Evolutionary conservation across 257 asterid species (phyloP).

Genomic region (Cordia subcordata): DNA sequence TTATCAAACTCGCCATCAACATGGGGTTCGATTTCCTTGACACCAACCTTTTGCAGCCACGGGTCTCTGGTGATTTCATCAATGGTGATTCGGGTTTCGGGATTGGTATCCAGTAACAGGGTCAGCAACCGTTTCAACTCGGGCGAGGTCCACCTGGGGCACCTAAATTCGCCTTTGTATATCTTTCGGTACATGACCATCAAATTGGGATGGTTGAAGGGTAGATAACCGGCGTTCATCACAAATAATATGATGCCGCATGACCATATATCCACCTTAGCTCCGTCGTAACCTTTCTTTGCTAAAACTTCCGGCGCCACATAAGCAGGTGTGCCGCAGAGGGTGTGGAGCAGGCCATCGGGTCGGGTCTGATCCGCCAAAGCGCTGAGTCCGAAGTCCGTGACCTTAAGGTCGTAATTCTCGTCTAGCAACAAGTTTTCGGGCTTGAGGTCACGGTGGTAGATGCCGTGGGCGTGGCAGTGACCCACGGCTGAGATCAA

Average conservation of each 20-base stretch:
- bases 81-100: conserved; percentile 49
- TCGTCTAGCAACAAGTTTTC: conserved; percentile 71
- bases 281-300: conserved; percentile 72
- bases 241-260: conserved; percentile 71
- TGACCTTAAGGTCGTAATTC: conserved; percentile 54
- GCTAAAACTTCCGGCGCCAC: conserved; percentile 77
- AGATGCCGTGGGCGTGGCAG: conserved; percentile 78
- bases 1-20: not conserved
- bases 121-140: conserved; percentile 38
- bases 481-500: conserved; percentile 60
- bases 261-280: conserved; percentile 73
- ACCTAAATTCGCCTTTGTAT: conserved; percentile 59
- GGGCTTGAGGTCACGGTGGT: conserved; percentile 77
- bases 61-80: conserved; percentile 45
- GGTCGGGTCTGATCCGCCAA: conserved; percentile 49
- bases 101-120: conserved; percentile 57
- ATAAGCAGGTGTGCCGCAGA: conserved; percentile 83
- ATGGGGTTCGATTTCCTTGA: not conserved
- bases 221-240: conserved; percentile 59
- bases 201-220: conserved; percentile 61
- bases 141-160: conserved; percentile 70
- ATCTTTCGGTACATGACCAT: conserved; percentile 72
- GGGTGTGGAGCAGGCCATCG: conserved; percentile 66
- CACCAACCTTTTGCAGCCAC: conserved; percentile 43
- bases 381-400: conserved; percentile 83